phyloP scores from a whole-genome alignment of 2,329 filamentous ascomycete species.

The Trichoderma sp. region DNA sequence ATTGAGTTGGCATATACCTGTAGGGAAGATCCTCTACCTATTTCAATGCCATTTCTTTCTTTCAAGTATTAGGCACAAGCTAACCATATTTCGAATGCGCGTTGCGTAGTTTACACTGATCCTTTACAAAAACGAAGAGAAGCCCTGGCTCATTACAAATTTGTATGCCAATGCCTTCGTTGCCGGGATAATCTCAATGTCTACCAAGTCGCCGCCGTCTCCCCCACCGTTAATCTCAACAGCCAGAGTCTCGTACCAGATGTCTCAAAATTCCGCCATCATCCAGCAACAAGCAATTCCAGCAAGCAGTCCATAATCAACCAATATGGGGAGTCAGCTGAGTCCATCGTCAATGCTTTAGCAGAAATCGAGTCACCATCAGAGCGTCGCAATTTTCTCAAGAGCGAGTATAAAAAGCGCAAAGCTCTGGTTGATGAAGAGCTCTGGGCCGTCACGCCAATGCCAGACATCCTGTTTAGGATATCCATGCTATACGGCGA shows the following conservation, averaged over 20 bases:
- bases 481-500: constrained; percentile 52
- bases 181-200: constrained; percentile 57
- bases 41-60: neutral
- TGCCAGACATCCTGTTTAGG: constrained; percentile 51
- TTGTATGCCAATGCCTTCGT: constrained; percentile 55
- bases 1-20: constrained; percentile 66
- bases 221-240: constrained; percentile 50
- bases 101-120: constrained; percentile 50
- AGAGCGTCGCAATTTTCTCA: constrained; percentile 34
- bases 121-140: constrained; percentile 49
- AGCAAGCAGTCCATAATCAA: constrained; percentile 31
- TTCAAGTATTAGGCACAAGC: neutral
- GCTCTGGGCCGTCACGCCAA: constrained; percentile 55
- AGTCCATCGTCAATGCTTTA: constrained; percentile 36
- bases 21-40: constrained; percentile 36
- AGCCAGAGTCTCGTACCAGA: constrained; percentile 51
- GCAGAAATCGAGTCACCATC: constrained; percentile 35
- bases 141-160: constrained; percentile 55
- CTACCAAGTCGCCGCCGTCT: constrained; percentile 52
- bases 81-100: neutral
- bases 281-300: constrained; percentile 35
- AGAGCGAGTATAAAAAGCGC: constrained; percentile 35
- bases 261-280: constrained; percentile 37
- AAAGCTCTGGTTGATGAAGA: constrained; percentile 34
- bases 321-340: constrained; percentile 36